phyloP scores from a whole-genome alignment of 1,284 basidiomycete genomes.

The Sphagnurus paluster region DNA sequence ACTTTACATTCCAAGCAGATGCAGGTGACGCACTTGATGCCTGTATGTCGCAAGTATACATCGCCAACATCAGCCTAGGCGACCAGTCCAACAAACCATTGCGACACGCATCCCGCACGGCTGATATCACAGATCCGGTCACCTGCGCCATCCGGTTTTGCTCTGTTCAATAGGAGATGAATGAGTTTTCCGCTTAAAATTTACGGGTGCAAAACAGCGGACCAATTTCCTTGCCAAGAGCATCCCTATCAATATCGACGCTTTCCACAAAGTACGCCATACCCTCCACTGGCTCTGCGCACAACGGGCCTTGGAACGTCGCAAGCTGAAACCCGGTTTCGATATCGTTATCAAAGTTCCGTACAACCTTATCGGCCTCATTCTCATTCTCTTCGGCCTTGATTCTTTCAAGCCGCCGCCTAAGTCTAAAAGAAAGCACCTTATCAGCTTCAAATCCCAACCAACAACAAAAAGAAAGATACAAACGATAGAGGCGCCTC shows the following conservation, averaged over 20 bases:
- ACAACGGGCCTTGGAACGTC: constrained; percentile 91
- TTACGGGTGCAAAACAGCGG: constrained; percentile 20
- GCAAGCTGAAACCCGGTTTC: constrained; percentile 97
- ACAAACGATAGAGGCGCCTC: constrained; percentile 54
- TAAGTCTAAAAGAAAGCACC: constrained; percentile 45
- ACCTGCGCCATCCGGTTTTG: constrained; percentile 75
- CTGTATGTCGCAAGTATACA: constrained; percentile 99
- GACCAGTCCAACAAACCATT: constrained; percentile 96
- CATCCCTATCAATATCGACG: constrained; percentile 63
- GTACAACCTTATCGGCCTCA: constrained; percentile 34
- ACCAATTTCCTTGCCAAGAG: constrained; percentile 67
- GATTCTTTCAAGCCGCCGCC: constrained; percentile 43
- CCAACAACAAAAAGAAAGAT: constrained; percentile 9
- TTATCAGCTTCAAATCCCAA: constrained; percentile 15
- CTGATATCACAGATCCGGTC: constrained; percentile 87
- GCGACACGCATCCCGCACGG: constrained; percentile 86
- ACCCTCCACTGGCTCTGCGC: constrained; percentile 93
- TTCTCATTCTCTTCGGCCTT: constrained; percentile 34
- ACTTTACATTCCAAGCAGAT: constrained; percentile 3
- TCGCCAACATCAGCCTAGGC: constrained; percentile 93
- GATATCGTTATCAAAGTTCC: constrained; percentile 79
- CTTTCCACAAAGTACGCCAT: constrained; percentile 90
- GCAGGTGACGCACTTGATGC: constrained; percentile 76
- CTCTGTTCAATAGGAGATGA: constrained; percentile 37
- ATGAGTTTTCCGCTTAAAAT: constrained; percentile 10